A percentile compares a stretch with the other conserved stretches of the same genome.
phyloP scores from a whole-genome alignment of 805 yeast genomes.

The Schwanniomyces occidentalis region DNA sequence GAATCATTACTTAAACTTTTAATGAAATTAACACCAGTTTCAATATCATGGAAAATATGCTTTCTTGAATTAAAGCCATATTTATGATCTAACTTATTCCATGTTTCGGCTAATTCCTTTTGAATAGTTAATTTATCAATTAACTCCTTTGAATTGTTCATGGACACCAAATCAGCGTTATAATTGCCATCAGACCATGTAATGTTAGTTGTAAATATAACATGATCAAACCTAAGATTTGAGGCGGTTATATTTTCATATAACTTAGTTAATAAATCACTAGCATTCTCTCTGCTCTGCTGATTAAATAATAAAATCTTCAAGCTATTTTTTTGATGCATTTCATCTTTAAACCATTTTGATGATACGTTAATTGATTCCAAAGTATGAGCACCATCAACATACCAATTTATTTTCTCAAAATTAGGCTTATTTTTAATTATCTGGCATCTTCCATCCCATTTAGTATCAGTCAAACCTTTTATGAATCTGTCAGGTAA shows the following conservation, averaged over 20 bases:
- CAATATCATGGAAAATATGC: constrained; percentile 71
- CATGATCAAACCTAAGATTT: constrained; percentile 63
- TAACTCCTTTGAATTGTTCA: constrained; percentile 76
- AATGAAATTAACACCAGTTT: constrained; percentile 62
- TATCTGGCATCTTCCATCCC: constrained; percentile 97
- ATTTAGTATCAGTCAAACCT: constrained; percentile 68
- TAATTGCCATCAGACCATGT: constrained; percentile 86
- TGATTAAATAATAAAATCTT: constrained; percentile 81
- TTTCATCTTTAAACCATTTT: constrained; percentile 60
- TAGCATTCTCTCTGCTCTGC: constrained; percentile 83
- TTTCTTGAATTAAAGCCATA: constrained; percentile 28
- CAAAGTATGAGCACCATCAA: constrained; percentile 95
- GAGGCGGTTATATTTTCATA: constrained; percentile 40
- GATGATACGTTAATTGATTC: constrained; percentile 87
- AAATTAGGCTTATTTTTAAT: constrained; percentile 44
- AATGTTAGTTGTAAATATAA: constrained; percentile 84
- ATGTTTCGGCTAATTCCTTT: constrained; percentile 65
- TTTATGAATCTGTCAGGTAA: constrained; percentile 51
- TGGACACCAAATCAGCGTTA: constrained; percentile 78
- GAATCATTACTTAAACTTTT: constrained; percentile 44
- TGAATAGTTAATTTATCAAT: constrained; percentile 85
- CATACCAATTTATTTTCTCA: constrained; percentile 63
- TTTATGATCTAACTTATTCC: constrained; percentile 50
- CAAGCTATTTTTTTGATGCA: constrained; percentile 15
- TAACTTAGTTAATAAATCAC: constrained; percentile 57